phyloP scores from a whole-genome alignment of 305 asterid genomes.

The Fraxinus albicans region DNA sequence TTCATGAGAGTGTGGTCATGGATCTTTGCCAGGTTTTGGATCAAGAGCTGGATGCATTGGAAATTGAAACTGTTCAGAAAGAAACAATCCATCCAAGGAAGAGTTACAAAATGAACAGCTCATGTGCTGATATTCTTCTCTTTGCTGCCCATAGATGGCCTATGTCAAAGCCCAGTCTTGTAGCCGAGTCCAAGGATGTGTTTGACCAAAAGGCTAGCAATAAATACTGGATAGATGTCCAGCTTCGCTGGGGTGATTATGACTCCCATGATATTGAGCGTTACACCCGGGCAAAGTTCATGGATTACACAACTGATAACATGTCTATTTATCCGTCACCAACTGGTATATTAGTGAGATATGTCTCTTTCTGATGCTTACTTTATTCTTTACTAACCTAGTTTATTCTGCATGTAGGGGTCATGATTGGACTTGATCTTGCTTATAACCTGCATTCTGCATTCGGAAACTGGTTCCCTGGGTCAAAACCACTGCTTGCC shows the following conservation, averaged over 20 bases:
- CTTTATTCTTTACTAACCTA: neutral
- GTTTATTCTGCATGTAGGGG: constrained; percentile 56
- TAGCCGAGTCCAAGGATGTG: constrained; percentile 97
- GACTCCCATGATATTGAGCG: constrained; percentile 98
- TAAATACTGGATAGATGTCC: constrained; percentile 99
- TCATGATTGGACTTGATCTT: constrained; percentile 96
- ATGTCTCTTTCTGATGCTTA: neutral
- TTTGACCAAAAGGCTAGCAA: constrained; percentile 99
- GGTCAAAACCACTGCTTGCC: constrained; percentile 95
- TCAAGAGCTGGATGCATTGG: constrained; percentile 96
- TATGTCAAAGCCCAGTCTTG: constrained; percentile 99
- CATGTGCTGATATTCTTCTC: constrained; percentile 94
- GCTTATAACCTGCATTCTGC: constrained; percentile 98
- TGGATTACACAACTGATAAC: constrained; percentile 98
- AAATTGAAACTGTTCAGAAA: constrained; percentile 98
- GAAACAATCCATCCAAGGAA: constrained; percentile 98
- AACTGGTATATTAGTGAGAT: constrained; percentile 55
- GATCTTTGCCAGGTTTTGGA: constrained; percentile 99
- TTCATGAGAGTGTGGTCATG: constrained; percentile 99
- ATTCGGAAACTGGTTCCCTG: constrained; percentile 99
- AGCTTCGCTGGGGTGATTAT: constrained; percentile 99
- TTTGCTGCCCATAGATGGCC: constrained; percentile 99
- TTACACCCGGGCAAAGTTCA: constrained; percentile 91
- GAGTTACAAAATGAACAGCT: constrained; percentile 99
- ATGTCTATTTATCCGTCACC: constrained; percentile 99